Evolutionary conservation across 2,329 filamentous ascomycete species (phyloP), one percentile per base, ranked within the genome.

Genomic region (Teratosphaeria pseudoeucalypti): DNA sequence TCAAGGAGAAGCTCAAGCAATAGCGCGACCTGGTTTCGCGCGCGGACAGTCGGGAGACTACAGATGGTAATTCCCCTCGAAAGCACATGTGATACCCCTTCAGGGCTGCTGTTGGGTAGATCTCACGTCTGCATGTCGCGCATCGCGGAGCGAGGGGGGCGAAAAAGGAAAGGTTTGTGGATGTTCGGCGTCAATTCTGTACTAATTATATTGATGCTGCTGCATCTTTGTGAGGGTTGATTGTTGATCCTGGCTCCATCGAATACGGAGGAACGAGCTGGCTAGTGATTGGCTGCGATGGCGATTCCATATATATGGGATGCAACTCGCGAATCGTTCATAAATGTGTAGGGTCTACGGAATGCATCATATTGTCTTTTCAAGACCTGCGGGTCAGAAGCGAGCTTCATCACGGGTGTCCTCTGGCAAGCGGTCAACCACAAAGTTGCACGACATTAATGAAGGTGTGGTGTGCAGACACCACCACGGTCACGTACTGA

Each of bases 1-100:
- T 80, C 62, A 79, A 79, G 75, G 77, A 78, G 60, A 78, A 78
- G 73, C 69, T 80, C 62, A 69, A 67, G 58, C 56, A 59, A 19
- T 49, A 49, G 43, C 43, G 43, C 23, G n/a, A 23, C 11, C 7
- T 10, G 16, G n/a, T 10, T 23, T 19, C 19, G 37, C n/a, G 19
- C 43, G 19, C 43, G 43, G n/a, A 23, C n/a, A 16, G 43, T 23
- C 7, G 9, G 43, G 43, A 49, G 43, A 49, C 43, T 49, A 49
- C n/a, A 19, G 43, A 49, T 11, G 43, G 43, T 14, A 43, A 43
- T 43, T 14, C 6, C 37, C 19, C 43, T 49, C 43, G 19, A 49
- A 49, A 49, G 43, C 43, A 49, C 43, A 49, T 49, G 43, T 49
- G 43, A 49, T 49, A 49, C 43, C 43, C 43, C 16, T 19, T 49